Base-by-base conservation (phyloP, 1,284 basidiomycete species). In the Heterobasidion irregulare region DNA sequence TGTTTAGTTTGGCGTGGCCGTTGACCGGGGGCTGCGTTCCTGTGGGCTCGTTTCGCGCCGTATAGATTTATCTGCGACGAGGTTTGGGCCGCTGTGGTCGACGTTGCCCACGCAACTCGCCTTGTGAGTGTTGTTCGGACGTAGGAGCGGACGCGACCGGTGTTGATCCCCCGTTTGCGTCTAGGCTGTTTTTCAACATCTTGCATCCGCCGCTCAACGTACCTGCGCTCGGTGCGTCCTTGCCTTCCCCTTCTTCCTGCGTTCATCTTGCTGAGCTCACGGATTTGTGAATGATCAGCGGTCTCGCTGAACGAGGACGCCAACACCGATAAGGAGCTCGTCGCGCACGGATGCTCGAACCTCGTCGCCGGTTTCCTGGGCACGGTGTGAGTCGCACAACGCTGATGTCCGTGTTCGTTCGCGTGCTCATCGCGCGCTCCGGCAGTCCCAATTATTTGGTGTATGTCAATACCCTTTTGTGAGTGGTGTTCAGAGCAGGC, bases 171-270 rank as follows among this genome's bases (percentile, higher is more conserved):
- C 53, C n/a, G 46, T 57, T 53, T 26, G 26, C 38, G 10, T 41
- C 36, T 36, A 88, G 86, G 56, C 59, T 94, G 44, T 94, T 95
- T 68, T 95, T 96, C 70, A 94, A 97, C 59, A 86, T 98, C 53
- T 72, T 99, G 10, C 96, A 98, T 66, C 95, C 97, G 9, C 94
- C 93, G 43, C 74, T 96, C 53, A 96, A 96, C 62, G 91, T 98
- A 2, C 96, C 96, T 2, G 94, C 95, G 6, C 75, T 99, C 9
- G 88, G 94, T 79, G 62, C 53, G 75, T 61, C 19, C 49, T 8
- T 19, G 35, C 35, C 36, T 49, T 52, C 26, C 6, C 2, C 9
- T 19, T 26, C 43, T 35, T 26, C 0, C 26, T 3, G 26, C 35
- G 41, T 41, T 9, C 13, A 52, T 10, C 26, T 51, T 9, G 41